Evolutionary conservation across 192 early-diverging fungal genomes (phyloP).

Genomic region (Linnemannia hyalina): DNA sequence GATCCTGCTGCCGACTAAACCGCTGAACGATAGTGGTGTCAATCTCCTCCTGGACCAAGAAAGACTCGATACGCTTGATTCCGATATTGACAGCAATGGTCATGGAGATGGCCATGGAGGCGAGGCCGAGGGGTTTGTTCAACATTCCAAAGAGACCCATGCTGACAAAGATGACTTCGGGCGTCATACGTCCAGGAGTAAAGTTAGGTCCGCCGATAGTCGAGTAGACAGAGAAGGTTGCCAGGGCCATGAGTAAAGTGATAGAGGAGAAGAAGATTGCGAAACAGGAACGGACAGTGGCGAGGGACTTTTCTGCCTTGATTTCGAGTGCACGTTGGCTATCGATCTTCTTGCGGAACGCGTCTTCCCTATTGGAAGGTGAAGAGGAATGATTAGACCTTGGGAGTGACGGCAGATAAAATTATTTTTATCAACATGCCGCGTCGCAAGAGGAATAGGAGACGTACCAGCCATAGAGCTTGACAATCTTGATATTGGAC

Average conservation of each 20-base stretch:
- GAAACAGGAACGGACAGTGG: background rate
- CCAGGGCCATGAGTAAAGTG: constrained; percentile 25
- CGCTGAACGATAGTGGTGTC: constrained; percentile 15
- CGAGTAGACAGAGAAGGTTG: constrained; percentile 21
- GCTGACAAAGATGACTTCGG: constrained; percentile 84
- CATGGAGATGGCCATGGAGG: constrained; percentile 82
- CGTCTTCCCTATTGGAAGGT: constrained; percentile 4
- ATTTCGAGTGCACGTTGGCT: constrained; percentile 13
- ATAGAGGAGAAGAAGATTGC: constrained; percentile 47
- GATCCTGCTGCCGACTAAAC: background rate
- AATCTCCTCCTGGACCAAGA: constrained; percentile 83
- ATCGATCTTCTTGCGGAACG: constrained; percentile 13
- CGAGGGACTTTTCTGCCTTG: background rate
- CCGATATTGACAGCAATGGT: constrained; percentile 85
- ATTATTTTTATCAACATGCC: background rate
- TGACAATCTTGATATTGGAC: constrained; percentile 38
- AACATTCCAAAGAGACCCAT: constrained; percentile 91
- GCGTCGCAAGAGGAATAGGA: too few relatives aligned
- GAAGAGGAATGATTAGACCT: background rate
- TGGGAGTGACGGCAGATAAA: background rate
- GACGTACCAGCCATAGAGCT: constrained; percentile 24
- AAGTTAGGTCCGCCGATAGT: constrained; percentile 59
- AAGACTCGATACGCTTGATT: constrained; percentile 79
- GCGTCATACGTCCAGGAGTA: constrained; percentile 67
- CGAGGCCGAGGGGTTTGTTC: constrained; percentile 85